Conservation (phyloP, 495 filamentous ascomycete genomes). For the Neurospora tetraspora region DNA sequence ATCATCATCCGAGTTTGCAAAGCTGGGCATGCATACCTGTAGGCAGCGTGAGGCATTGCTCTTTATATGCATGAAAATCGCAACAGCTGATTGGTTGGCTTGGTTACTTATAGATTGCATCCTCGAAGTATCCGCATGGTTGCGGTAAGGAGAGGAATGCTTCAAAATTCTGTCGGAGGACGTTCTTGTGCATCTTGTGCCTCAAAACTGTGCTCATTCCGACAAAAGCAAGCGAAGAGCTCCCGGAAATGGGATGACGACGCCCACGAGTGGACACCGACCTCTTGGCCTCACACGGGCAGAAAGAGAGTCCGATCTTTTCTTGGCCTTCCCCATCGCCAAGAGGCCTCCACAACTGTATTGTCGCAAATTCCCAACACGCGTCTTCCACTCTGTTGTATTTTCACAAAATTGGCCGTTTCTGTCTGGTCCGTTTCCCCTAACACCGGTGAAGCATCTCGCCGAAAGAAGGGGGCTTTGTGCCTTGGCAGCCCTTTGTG, state of each 20-base stretch:
- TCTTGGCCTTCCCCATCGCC: background rate
- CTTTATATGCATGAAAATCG: background rate
- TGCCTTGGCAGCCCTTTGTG: background rate
- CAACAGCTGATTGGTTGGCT: background rate
- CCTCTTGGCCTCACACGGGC: background rate
- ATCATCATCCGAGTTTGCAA: background rate
- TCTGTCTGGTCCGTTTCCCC: no score
- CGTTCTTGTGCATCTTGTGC: background rate
- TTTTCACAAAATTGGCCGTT: background rate
- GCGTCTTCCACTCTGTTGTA: background rate
- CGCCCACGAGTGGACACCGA: background rate
- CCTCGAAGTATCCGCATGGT: background rate
- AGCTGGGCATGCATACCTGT: background rate
- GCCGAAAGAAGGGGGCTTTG: background rate
- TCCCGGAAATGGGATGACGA: background rate
- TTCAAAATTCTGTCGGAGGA: background rate
- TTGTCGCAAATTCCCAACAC: no score
- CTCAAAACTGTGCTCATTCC: background rate
- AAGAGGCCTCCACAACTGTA: background rate
- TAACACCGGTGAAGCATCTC: background rate
- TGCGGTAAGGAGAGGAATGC: background rate
- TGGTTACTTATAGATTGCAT: background rate
- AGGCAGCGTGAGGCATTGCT: background rate
- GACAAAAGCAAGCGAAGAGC: background rate
- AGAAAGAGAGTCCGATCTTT: background rate